phyloP scores from a whole-genome alignment of 345 rosid genomes.

The Conringia planisiliqua region DNA sequence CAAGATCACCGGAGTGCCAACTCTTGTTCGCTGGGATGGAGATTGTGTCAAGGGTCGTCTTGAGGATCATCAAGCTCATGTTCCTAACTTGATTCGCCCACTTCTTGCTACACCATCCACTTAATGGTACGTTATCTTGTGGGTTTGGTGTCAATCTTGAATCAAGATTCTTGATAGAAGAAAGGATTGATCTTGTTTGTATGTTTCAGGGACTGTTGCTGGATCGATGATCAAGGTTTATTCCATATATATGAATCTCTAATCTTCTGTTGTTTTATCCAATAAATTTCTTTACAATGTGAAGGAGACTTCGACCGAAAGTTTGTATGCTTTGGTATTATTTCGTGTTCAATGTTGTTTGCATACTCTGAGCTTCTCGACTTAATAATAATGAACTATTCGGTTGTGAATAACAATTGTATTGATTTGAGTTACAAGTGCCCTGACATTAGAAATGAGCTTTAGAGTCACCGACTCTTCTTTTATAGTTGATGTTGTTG shows the following conservation, averaged over 20 bases:
- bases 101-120: slow-evolving; percentile 32
- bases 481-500: not conserved
- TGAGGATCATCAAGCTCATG: slow-evolving; percentile 80
- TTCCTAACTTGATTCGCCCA: slow-evolving; percentile 52
- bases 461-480: not conserved
- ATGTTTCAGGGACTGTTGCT: slow-evolving; percentile 7
- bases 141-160: not conserved
- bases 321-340: not conserved
- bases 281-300: slow-evolving; percentile 8
- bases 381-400: not conserved
- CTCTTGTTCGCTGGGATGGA: slow-evolving; percentile 66
- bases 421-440: not conserved
- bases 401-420: not conserved
- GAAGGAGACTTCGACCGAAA: not conserved
- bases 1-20: slow-evolving; percentile 82
- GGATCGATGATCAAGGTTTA: not conserved
- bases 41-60: slow-evolving; percentile 54
- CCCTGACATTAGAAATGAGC: not conserved
- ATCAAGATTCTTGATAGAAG: not conserved
- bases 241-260: not conserved
- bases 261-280: not conserved
- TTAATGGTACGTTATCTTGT: not conserved
- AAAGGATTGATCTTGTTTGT: not conserved
- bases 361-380: not conserved
- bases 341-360: not conserved